These are phyloP conservation scores for Eimeria maxima DNA, from an alignment of 169 alveolate species.

Conservation along the genomic window DNA sequence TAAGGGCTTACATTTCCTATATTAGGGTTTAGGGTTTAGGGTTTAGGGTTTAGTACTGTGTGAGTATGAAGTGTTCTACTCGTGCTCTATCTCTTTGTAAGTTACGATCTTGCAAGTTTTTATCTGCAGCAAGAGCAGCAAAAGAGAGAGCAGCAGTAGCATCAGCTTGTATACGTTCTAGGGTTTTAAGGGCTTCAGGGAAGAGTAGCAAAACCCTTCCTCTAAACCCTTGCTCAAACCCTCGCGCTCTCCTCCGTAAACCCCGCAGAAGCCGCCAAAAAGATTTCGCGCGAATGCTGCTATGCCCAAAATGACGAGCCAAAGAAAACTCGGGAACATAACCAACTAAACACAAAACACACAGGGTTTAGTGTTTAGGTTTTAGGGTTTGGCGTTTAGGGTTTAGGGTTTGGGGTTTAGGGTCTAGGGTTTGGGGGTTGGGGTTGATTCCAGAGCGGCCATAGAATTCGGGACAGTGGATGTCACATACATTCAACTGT, in stretches of 20 bases:
- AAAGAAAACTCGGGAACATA: neutral
- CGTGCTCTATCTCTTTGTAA: neutral
- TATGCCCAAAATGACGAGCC: neutral
- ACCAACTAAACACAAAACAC: neutral
- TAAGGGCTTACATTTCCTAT: no score
- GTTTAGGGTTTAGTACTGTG: conserved; percentile 61
- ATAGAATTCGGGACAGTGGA: no score
- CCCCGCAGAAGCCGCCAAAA: neutral
- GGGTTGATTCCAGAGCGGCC: no score
- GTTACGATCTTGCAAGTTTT: neutral
- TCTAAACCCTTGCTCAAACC: conserved; percentile 24
- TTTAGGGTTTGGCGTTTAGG: no score
- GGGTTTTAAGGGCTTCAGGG: neutral
- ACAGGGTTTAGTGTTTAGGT: no score
- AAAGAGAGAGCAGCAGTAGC: conserved; percentile 40
- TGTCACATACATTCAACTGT: no score
- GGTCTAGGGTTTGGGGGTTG: conserved; percentile 10
- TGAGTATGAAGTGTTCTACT: conserved; percentile 30
- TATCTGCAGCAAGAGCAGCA: conserved; percentile 42
- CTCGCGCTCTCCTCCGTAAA: neutral
- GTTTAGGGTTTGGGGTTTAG: neutral
- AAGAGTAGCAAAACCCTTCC: neutral
- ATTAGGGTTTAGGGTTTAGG: conserved; percentile 38
- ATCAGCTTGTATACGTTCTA: neutral
- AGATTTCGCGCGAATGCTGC: neutral